Evolutionary conservation across 495 filamentous ascomycete species (phyloP).

Genomic region (Penicillium coffeae): DNA sequence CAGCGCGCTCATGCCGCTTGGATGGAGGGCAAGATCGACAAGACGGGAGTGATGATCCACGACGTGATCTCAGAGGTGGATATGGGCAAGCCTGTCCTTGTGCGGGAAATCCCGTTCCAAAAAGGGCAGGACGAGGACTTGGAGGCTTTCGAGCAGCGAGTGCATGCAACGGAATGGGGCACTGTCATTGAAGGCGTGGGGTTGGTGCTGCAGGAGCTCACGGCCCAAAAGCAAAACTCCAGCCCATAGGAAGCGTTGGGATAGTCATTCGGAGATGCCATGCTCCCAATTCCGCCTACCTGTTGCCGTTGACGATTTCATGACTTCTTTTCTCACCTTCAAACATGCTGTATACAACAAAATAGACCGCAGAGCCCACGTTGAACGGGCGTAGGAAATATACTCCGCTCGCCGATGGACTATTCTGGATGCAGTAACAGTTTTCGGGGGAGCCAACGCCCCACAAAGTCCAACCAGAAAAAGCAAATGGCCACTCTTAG

Average conservation of each 20-base stretch:
- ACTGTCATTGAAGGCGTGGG: constrained; percentile 65
- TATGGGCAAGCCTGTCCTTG: constrained; percentile 69
- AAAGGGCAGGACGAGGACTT: constrained; percentile 59
- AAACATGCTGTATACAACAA: constrained; percentile 15
- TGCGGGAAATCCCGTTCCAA: constrained; percentile 64
- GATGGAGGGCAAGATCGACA: constrained; percentile 64
- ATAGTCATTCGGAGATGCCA: neutral
- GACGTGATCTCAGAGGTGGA: constrained; percentile 84
- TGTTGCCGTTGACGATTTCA: constrained; percentile 23
- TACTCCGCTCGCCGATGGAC: neutral
- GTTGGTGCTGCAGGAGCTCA: constrained; percentile 49
- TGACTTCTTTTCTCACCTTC: constrained; percentile 10
- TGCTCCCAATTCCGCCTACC: neutral
- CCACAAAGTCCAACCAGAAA: neutral
- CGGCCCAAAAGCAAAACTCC: constrained; percentile 26
- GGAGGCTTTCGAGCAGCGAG: constrained; percentile 62
- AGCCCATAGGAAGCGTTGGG: neutral
- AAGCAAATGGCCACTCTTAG: neutral
- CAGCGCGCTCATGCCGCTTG: constrained; percentile 74
- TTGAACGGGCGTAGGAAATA: neutral
- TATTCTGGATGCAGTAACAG: neutral
- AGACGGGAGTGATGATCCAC: constrained; percentile 92
- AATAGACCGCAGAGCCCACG: neutral
- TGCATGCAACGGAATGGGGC: constrained; percentile 67
- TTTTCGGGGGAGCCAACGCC: neutral